These are phyloP conservation scores for Antarctomyces pellizariae DNA, from an alignment of 495 filamentous ascomycete genomes.

Conservation along the genomic window DNA sequence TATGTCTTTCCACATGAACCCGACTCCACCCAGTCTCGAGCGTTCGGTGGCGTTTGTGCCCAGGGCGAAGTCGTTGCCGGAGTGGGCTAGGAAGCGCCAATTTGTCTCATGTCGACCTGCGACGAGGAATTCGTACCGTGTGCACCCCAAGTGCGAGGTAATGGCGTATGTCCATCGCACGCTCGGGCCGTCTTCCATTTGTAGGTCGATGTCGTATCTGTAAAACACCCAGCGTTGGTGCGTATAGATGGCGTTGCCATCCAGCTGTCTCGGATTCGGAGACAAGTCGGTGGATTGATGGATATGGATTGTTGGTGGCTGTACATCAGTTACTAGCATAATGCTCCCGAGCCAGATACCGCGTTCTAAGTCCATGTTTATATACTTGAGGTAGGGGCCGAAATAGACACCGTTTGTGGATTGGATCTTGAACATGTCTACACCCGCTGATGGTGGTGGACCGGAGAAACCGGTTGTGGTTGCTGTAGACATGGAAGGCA, in stretches of 20 bases:
- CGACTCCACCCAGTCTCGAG: constrained; percentile 59
- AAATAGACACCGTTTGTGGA: constrained; percentile 98
- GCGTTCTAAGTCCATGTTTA: constrained; percentile 88
- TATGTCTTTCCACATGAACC: constrained; percentile 97
- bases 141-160: constrained; percentile 88
- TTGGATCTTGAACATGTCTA: constrained; percentile 78
- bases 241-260: constrained; percentile 57
- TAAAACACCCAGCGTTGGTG: constrained; percentile 93
- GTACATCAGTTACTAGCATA: constrained; percentile 65
- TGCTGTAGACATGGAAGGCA: constrained; percentile 55
- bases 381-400: constrained; percentile 83
- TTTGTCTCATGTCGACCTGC: constrained; percentile 72
- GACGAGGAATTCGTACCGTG: constrained; percentile 92
- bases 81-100: constrained; percentile 94
- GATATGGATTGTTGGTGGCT: constrained; percentile 90
- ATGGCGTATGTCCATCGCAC: constrained; percentile 97
- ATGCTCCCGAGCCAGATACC: constrained; percentile 67
- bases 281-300: constrained; percentile 79
- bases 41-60: constrained; percentile 70
- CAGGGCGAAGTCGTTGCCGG: constrained; percentile 82
- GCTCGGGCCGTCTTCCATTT: constrained; percentile 61
- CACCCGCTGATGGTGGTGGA: constrained; percentile 64
- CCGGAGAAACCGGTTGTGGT: constrained; percentile 57
- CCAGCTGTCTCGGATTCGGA: constrained; percentile 78
- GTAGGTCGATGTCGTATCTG: constrained; percentile 78